These are phyloP conservation scores for Eragrostis nindensis DNA, from an alignment of 176 grass and related monocot species.

Conservation along the genomic window DNA sequence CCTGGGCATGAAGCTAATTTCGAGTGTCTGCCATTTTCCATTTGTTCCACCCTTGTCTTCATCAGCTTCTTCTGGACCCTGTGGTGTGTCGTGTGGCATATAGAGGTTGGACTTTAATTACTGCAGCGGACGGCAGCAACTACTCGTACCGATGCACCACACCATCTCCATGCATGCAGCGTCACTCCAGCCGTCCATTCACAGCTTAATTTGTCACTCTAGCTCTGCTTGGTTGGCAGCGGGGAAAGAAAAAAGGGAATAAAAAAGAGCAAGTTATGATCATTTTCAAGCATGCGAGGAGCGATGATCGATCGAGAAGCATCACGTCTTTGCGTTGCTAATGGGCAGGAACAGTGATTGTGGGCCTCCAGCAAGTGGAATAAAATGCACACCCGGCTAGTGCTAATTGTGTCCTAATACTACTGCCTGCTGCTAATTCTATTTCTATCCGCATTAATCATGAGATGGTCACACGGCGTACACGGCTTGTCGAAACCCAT, in stretches of 20 bases:
- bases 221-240: not conserved
- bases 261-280: not conserved
- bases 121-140: not conserved
- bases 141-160: not conserved
- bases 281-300: not conserved
- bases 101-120: not conserved
- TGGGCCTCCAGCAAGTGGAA: not conserved
- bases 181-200: not conserved
- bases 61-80: not conserved
- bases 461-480: not conserved
- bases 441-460: not conserved
- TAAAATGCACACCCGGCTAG: constrained; percentile 2
- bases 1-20: not conserved
- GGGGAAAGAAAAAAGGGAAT: not conserved
- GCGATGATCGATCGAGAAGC: constrained; percentile 6
- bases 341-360: not conserved
- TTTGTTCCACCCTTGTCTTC: not conserved
- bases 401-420: constrained; percentile 13
- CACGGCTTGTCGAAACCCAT: not conserved
- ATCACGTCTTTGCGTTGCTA: constrained; percentile 7
- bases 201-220: not conserved
- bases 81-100: not conserved
- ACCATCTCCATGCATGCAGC: not conserved
- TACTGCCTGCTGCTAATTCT: not conserved
- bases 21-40: constrained; percentile 8